phyloP scores from a whole-genome alignment of 1,284 basidiomycete species.

The Fomes fomentarius region DNA sequence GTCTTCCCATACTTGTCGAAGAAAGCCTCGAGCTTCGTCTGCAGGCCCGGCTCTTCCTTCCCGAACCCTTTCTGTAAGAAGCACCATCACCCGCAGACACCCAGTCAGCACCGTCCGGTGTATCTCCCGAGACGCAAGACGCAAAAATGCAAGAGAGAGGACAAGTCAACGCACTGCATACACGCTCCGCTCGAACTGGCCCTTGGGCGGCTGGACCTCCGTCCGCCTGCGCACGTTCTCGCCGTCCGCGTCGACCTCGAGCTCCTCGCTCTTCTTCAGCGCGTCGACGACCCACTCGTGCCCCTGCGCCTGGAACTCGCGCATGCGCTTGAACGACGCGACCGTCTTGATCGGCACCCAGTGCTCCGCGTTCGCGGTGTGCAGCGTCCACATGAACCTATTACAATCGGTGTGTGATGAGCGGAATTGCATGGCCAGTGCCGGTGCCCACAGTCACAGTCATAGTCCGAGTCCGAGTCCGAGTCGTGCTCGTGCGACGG shows the following conservation, averaged over 20 bases:
- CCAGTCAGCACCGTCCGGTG: neutral
- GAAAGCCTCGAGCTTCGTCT: slow-evolving; percentile 81
- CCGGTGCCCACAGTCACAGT: no score
- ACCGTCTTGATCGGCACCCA: slow-evolving; percentile 92
- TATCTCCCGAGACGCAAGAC: neutral
- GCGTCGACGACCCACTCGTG: slow-evolving; percentile 68
- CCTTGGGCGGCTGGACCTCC: slow-evolving; percentile 74
- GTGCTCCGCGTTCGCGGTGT: slow-evolving; percentile 78
- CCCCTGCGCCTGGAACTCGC: slow-evolving; percentile 66
- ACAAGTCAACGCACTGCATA: slow-evolving; percentile 81
- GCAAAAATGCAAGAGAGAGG: neutral
- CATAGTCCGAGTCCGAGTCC: no score
- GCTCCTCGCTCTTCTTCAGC: slow-evolving; percentile 63
- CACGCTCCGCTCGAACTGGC: slow-evolving; percentile 77
- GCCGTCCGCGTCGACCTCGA: slow-evolving; percentile 80
- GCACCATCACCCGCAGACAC: neutral
- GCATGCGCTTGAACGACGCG: slow-evolving; percentile 96
- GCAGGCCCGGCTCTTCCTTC: slow-evolving; percentile 71
- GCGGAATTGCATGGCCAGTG: no score
- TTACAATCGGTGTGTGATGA: no score
- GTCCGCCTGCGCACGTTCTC: slow-evolving; percentile 75
- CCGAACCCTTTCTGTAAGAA: slow-evolving; percentile 84
- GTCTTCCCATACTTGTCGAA: slow-evolving; percentile 84
- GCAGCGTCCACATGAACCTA: slow-evolving; percentile 95
- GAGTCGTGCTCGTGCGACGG: no score